Evolutionary conservation across 176 grass and related monocot genomes (phyloP), one percentile per base, ranked within the genome.

Genomic region (Saccharum officinarum): DNA sequence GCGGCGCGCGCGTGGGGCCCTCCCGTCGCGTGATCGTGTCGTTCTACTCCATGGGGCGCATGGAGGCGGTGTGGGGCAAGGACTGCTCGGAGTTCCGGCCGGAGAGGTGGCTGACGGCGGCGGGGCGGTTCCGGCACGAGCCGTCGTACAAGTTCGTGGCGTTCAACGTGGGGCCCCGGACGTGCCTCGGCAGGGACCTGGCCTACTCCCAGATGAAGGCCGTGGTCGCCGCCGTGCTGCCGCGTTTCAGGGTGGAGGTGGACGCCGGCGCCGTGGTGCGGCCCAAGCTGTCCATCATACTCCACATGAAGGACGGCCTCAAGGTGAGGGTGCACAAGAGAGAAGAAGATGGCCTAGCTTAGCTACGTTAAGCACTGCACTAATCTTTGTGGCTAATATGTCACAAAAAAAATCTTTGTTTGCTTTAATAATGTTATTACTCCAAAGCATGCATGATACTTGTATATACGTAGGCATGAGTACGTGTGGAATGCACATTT

Each of bases 51-150:
- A 97, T 92, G 95, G 95, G 88, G 1, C 73, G 95, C n/a, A 88
- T 92, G 95, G 95, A 92, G 84, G 47, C 78, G 37, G 86, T 97
- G 50, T 97, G 95, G 95, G 95, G 95, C 8, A 79, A 95, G 65
- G 95, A 95, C 64, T 95, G 90, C 91, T 33, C 83, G 79, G 92
- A 95, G 90, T 97, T 91, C 82, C 79, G 82, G 38, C 92, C 95
- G 17, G 92, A 93, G 91, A 73, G 95, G 50, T 97, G 95, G 95
- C 88, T 97, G 37, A 59, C 68, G 18, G 82, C 57, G 50, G 84
- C 57, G 28, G 90, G 92, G 37, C 78, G 80, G 71, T 34, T 89
- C 36, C 79, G 44, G 52, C 90, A 97, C 41, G 86, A 92, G 82
- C 95, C 92, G 37, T 82, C 92, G 25, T 88, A 88, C 90, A 97